phyloP scores from a whole-genome alignment of 805 yeast genomes.

The Debaryomyces castellii region DNA sequence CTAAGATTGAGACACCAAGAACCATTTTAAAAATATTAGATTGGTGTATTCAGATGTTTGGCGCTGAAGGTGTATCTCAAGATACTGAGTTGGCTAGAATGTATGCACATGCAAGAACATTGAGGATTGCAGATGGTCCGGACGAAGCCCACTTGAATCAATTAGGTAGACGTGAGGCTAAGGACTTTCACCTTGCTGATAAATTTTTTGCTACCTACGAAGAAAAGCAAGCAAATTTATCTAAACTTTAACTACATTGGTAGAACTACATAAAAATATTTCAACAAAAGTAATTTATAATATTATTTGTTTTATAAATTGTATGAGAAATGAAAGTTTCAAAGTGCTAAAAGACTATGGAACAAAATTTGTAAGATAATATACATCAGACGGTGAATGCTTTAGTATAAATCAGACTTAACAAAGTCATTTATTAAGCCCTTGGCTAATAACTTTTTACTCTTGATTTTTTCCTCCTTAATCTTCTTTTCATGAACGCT shows the following conservation, averaged over 20 bases:
- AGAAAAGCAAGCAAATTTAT: conserved; percentile 16
- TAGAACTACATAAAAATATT: not conserved
- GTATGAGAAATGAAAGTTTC: not conserved
- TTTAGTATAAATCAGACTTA: conserved; percentile 53
- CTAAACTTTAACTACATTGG: conserved; percentile 21
- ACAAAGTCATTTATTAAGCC: conserved; percentile 61
- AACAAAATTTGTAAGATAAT: not conserved
- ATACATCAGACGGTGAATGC: not conserved
- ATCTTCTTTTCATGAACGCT: conserved; percentile 29
- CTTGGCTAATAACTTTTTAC: conserved; percentile 48
- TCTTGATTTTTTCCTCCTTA: conserved; percentile 42
- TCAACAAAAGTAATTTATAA: not conserved
- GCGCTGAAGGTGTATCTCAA: conserved; percentile 64
- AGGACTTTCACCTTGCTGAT: conserved; percentile 35
- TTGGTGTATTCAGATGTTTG: conserved; percentile 64
- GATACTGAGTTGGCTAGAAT: conserved; percentile 57
- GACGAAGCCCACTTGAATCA: conserved; percentile 65
- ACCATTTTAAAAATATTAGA: conserved; percentile 52
- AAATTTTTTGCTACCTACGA: conserved; percentile 28
- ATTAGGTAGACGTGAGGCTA: conserved; percentile 49
- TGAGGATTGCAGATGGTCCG: conserved; percentile 69
- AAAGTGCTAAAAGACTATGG: not conserved
- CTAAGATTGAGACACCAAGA: conserved; percentile 62
- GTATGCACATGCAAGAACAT: conserved; percentile 53
- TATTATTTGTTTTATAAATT: not conserved